phyloP scores from a whole-genome alignment of 78 protist genomes.

The Dictyostelium brefeldianum region DNA sequence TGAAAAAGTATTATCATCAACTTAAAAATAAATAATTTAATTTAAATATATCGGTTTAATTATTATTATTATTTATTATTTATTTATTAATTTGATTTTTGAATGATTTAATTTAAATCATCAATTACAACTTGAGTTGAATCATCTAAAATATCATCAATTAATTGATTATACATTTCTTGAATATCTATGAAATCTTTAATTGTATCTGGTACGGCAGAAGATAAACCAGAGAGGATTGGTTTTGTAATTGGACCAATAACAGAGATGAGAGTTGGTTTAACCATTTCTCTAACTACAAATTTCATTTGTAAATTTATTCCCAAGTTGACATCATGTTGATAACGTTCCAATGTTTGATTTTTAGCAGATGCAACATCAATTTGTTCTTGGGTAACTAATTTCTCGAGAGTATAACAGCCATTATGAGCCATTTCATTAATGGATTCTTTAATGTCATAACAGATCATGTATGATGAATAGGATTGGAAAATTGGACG shows the following conservation, averaged over 20 bases:
- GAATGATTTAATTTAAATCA: slow-evolving; percentile 6
- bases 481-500: background rate
- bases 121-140: slow-evolving; percentile 12
- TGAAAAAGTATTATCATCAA: too few relatives aligned
- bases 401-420: slow-evolving; percentile 13
- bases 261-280: slow-evolving; percentile 17
- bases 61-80: background rate
- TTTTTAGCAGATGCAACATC: background rate
- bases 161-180: slow-evolving; percentile 16
- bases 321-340: slow-evolving; percentile 1
- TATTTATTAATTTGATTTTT: background rate
- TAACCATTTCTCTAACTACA: background rate
- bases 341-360: background rate
- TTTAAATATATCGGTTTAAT: background rate
- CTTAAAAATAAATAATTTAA: too few relatives aligned
- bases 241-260: slow-evolving; percentile 17
- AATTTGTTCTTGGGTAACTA: background rate
- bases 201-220: slow-evolving; percentile 29
- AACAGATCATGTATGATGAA: slow-evolving; percentile 12
- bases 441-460: slow-evolving; percentile 12
- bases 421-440: slow-evolving; percentile 9
- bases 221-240: background rate
- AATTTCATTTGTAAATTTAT: background rate
- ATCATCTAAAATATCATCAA: slow-evolving; percentile 35
- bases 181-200: slow-evolving; percentile 39